phyloP scores from a whole-genome alignment of 2,329 filamentous ascomycete species.

The Verticillium isaacii region DNA sequence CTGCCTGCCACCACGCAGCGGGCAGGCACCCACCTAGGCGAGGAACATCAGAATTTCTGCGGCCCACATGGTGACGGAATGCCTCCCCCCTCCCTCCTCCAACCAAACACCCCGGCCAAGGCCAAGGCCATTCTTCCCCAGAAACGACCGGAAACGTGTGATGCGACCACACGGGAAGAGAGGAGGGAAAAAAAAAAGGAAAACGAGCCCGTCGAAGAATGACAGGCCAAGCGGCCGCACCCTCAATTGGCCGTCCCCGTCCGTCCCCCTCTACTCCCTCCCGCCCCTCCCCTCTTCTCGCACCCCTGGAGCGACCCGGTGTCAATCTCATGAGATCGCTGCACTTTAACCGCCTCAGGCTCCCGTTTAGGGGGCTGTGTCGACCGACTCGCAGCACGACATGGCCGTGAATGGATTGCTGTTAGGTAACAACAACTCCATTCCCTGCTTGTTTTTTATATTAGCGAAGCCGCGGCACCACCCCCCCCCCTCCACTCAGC shows the following conservation, averaged over 20 bases:
- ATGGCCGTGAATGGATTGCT: neutral
- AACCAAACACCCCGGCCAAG: no score
- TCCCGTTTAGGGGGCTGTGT: neutral
- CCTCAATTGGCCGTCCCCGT: neutral
- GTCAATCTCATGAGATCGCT: neutral
- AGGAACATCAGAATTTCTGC: no score
- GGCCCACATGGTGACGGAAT: no score
- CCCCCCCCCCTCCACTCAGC: neutral
- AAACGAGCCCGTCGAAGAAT: neutral
- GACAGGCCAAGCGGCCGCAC: neutral
- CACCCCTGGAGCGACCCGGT: neutral
- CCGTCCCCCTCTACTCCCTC: neutral
- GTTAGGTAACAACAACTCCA: neutral
- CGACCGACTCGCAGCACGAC: neutral
- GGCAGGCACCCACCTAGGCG: no score
- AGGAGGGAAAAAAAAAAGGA: no score
- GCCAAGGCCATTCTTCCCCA: no score
- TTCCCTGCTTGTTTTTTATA: neutral
- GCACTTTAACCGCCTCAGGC: neutral
- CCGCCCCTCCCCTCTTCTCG: neutral
- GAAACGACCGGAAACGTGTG: no score
- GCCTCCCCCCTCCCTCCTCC: no score
- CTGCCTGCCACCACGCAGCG: no score
- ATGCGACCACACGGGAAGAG: no score
- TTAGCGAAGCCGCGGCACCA: neutral